Evolutionary conservation across 2,329 filamentous ascomycete genomes (phyloP), one percentile per base, ranked within the genome.

Genomic region (Blumeriella jaapii): DNA sequence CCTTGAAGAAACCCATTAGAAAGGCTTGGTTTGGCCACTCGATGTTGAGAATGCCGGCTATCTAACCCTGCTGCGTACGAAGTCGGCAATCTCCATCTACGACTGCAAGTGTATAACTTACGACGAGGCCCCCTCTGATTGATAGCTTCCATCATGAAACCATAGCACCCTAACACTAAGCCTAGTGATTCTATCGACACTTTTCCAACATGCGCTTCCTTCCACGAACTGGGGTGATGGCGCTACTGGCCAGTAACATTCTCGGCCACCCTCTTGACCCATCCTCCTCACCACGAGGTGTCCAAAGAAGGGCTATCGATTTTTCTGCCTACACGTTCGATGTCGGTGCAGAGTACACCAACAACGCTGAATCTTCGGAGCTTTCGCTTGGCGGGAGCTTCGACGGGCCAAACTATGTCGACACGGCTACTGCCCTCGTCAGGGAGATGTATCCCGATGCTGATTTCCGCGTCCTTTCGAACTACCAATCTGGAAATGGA

Each of bases 391-490:
- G 17, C 36, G 34, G n/a, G 16, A 27, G 26, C 6, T 27, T 34
- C 26, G 26, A 20, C 23, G 35, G 23, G 12, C 26, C 34, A 9
- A 28, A 30, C 17, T 65, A 65, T 31, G 55, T 65, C 12, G 58
- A 62, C 27, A 61, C 60, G 6, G 65, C 65, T 3, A 62, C 53
- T 3, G 58, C 59, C n/a, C 48, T 67, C 25, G 56, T 67, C 28
- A 64, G 63, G 55, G 52, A 31, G 12, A 53, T 53, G 9, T 44
- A 51, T 1, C 60, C 60, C 5, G 53, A 46, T 31, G 50, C 58
- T 10, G 53, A 53, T 13, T 75, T 73, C 54, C 66, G 70, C 14
- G 42, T 70, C 6, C 62, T 66, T 0, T 50, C 61, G 0, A 68
- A 72, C 48, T 74, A 74, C 15, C 16, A 17, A 14, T 35, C 33